Conservation (phyloP, 352 stramenopile species). For the Globisporangium canariense region DNA sequence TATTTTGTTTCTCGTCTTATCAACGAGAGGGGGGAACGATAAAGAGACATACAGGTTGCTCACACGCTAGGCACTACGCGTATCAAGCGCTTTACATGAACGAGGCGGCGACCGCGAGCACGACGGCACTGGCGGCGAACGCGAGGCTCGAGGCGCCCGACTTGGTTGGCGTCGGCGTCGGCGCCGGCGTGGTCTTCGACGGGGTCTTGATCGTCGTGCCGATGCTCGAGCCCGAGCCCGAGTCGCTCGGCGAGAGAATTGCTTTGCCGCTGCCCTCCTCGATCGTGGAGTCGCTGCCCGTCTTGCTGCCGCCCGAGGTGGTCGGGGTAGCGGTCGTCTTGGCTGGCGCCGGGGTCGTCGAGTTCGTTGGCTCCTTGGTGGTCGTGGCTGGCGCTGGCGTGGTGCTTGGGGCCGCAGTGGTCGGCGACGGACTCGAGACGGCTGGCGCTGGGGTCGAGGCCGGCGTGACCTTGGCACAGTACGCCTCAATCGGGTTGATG, state of each 20-base stretch:
- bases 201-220: slow-evolving; percentile 2
- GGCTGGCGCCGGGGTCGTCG: neutral
- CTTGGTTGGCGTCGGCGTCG: slow-evolving; percentile 2
- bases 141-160: slow-evolving; percentile 8
- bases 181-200: neutral
- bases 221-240: neutral
- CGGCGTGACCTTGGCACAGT: neutral
- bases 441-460: neutral
- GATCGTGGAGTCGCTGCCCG: neutral
- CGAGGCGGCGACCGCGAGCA: slow-evolving; percentile 11
- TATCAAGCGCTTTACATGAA: slow-evolving; percentile 14
- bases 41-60: neutral
- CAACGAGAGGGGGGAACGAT: neutral
- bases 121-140: slow-evolving; percentile 5
- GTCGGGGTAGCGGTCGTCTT: neutral
- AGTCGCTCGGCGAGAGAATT: neutral
- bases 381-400: slow-evolving; percentile 3
- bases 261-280: neutral
- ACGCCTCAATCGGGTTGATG: slow-evolving; percentile 6
- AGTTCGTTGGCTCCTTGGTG: slow-evolving; percentile 5
- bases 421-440: neutral
- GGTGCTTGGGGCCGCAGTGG: neutral
- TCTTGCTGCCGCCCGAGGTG: slow-evolving; percentile 5
- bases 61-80: no score
- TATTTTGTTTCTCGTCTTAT: neutral